These are phyloP conservation scores for Debaryomycetaceae sp. DNA, from an alignment of 1,139 yeast species.

Conservation along the genomic window DNA sequence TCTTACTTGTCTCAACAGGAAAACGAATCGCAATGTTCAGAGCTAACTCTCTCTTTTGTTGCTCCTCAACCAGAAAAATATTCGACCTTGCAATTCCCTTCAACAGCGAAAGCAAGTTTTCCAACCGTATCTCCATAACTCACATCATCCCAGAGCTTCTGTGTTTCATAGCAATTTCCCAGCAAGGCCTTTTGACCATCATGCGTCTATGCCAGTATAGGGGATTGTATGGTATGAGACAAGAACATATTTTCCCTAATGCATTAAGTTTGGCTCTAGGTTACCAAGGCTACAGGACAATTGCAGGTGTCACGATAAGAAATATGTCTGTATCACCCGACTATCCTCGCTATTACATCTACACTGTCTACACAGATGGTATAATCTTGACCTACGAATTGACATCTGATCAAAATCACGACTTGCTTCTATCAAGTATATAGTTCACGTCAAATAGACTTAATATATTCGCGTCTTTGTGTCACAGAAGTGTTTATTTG, in stretches of 20 bases:
- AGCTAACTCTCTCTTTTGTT: slow-evolving; percentile 48
- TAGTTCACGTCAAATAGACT: background rate
- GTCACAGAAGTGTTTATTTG: slow-evolving; percentile 7
- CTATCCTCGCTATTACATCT: slow-evolving; percentile 22
- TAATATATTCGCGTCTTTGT: slow-evolving; percentile 9
- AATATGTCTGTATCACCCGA: slow-evolving; percentile 15
- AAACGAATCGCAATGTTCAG: slow-evolving; percentile 46
- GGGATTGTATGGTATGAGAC: slow-evolving; percentile 59
- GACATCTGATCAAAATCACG: slow-evolving; percentile 1
- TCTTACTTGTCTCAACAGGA: slow-evolving; percentile 45
- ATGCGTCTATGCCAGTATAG: slow-evolving; percentile 55
- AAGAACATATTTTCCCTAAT: slow-evolving; percentile 55
- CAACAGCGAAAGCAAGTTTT: slow-evolving; percentile 35
- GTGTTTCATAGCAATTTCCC: slow-evolving; percentile 53
- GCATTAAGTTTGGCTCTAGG: slow-evolving; percentile 26
- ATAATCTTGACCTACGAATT: slow-evolving; percentile 24
- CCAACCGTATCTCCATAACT: slow-evolving; percentile 54
- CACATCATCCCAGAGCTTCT: slow-evolving; percentile 52
- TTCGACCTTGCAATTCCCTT: slow-evolving; percentile 36
- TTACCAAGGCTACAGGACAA: slow-evolving; percentile 28
- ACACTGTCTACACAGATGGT: slow-evolving; percentile 34
- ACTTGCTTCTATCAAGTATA: background rate
- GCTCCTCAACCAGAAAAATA: slow-evolving; percentile 44
- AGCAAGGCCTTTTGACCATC: slow-evolving; percentile 56
- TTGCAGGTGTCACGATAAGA: slow-evolving; percentile 29